Evolutionary conservation across 177 flowering plant species (phyloP).

Genomic region (Vitis hybrid): DNA sequence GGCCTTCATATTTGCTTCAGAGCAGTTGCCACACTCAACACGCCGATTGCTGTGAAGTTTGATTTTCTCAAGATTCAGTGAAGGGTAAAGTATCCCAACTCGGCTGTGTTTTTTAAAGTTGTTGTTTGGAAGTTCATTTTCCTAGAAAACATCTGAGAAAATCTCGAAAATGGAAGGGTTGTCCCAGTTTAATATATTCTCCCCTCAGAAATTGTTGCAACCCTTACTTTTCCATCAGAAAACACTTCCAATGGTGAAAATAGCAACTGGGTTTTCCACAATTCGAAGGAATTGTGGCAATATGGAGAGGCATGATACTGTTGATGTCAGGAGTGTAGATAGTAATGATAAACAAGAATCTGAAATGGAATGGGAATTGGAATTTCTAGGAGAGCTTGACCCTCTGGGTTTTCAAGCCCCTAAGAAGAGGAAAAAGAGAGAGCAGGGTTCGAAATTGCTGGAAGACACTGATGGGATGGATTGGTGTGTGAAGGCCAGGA

Average conservation of each 20-base stretch:
- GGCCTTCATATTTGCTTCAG: too few relatives aligned
- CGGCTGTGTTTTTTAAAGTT: too few relatives aligned
- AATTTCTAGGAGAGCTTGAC: conserved; percentile 66
- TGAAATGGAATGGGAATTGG: conserved; percentile 62
- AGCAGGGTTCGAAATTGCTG: conserved; percentile 39
- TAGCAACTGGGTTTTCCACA: conserved; percentile 22
- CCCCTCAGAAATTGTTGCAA: conserved; percentile 23
- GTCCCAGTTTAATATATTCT: conserved; percentile 17
- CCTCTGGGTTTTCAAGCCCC: conserved; percentile 45
- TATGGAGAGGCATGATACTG: conserved; percentile 5
- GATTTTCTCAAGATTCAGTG: too few relatives aligned
- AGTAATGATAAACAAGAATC: conserved; percentile 9
- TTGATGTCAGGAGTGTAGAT: neutral
- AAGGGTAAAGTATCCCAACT: too few relatives aligned
- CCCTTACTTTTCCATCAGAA: conserved; percentile 24
- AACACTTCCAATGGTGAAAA: conserved; percentile 9
- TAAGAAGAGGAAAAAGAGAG: conserved; percentile 35
- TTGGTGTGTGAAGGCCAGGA: conserved; percentile 88
- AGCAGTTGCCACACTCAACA: too few relatives aligned
- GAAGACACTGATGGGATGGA: conserved; percentile 69
- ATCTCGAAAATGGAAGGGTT: conserved; percentile 29
- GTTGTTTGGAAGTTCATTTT: too few relatives aligned
- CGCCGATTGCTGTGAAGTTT: too few relatives aligned
- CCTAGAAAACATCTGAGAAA: neutral
- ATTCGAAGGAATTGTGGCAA: conserved; percentile 13